Percentiles rank a stretch among this genome's conserved stretches.
phyloP scores from a whole-genome alignment of 140 eudicot species.

The Flaveria floridana region DNA sequence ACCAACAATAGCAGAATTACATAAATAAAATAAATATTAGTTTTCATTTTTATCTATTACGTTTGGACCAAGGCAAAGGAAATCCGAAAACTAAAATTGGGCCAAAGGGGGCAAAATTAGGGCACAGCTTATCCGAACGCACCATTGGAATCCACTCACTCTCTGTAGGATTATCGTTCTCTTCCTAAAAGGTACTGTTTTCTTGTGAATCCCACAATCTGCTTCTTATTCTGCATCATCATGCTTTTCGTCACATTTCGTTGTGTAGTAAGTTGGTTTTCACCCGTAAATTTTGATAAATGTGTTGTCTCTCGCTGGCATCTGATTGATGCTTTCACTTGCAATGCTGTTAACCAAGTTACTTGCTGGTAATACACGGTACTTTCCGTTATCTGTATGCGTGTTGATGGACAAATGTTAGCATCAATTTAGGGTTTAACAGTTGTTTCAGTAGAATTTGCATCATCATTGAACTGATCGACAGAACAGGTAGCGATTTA shows the following conservation, averaged over 20 bases:
- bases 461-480: not conserved
- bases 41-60: not conserved
- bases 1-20: too few relatives aligned
- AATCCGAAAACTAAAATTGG: conserved; percentile 27
- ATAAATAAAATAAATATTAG: not conserved
- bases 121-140: conserved; percentile 41
- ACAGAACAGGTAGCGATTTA: not conserved
- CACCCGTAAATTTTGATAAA: not conserved
- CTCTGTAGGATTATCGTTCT: conserved; percentile 15
- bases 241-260: conserved; percentile 20
- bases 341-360: conserved; percentile 25
- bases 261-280: conserved; percentile 7
- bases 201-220: not conserved
- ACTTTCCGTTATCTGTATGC: not conserved
- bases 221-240: not conserved
- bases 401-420: conserved; percentile 2
- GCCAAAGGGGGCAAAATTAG: conserved; percentile 34
- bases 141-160: conserved; percentile 23
- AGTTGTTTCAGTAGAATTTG: conserved; percentile 23
- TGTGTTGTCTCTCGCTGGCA: conserved; percentile 16
- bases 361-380: not conserved
- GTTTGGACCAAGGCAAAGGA: conserved; percentile 23
- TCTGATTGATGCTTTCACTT: conserved; percentile 19
- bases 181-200: conserved; percentile 26
- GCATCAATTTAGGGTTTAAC: conserved; percentile 23